Evolutionary conservation across 2,329 filamentous ascomycete species (phyloP).

Genomic region (Pseudogymnoascus sp.): DNA sequence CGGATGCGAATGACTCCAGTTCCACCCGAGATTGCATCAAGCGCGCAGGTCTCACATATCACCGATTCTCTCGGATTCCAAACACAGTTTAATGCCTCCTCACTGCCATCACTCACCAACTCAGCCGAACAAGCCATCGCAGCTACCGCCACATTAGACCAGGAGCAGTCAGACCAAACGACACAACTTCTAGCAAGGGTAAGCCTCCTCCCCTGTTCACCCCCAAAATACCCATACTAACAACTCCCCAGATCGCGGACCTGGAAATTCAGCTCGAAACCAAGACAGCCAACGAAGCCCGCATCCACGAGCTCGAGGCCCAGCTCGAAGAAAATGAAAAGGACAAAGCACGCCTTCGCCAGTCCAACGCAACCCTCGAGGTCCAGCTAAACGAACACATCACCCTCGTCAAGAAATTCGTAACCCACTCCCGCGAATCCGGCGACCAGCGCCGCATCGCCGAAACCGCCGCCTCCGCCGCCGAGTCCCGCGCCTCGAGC

Average conservation of each 20-base stretch:
- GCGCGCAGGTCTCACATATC: conserved; percentile 6
- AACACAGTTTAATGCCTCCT: conserved; percentile 2
- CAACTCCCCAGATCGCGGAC: conserved; percentile 28
- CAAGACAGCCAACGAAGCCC: background rate
- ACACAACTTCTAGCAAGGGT: conserved; percentile 22
- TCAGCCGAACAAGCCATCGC: conserved; percentile 1
- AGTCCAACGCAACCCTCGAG: conserved; percentile 39
- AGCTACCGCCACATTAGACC: conserved; percentile 5
- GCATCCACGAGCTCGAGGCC: conserved; percentile 34
- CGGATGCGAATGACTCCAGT: conserved; percentile 11
- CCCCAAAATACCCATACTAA: background rate
- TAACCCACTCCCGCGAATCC: conserved; percentile 42
- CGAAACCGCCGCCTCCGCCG: conserved; percentile 33
- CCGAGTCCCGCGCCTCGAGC: conserved; percentile 11
- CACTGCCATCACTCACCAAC: background rate
- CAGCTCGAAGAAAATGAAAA: conserved; percentile 21
- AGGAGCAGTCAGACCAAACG: conserved; percentile 9
- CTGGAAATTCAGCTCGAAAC: conserved; percentile 24
- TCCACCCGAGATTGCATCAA: background rate
- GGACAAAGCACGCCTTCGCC: conserved; percentile 33
- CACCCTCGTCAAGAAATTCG: conserved; percentile 38
- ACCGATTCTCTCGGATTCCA: conserved; percentile 4
- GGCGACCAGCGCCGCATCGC: conserved; percentile 44
- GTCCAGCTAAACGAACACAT: conserved; percentile 40
- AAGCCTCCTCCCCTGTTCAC: conserved; percentile 5